Base-by-base conservation (phyloP, 495 filamentous ascomycete species). In the Penicillium coffeae region DNA sequence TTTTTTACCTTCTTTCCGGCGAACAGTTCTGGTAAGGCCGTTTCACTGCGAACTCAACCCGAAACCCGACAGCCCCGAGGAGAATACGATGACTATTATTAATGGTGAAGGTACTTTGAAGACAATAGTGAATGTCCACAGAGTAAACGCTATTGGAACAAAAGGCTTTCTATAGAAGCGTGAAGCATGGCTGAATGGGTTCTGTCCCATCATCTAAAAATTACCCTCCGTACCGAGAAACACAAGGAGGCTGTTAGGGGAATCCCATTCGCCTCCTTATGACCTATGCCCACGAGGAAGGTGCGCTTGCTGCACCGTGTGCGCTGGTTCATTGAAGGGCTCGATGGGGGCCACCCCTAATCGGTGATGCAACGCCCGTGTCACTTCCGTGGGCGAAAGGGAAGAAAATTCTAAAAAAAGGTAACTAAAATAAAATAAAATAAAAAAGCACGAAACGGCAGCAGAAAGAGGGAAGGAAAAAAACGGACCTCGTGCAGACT, bases 311-410 rank as follows among this genome's bases (percentile, higher is more conserved):
- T 30, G 25, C 25, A 5, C 25, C 25, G 25, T 30, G 25, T 30
- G 25, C 25, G 10, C 40, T 21, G 12, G 7, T n/a, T 18, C 27
- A 44, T 18, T 18, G n/a, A 38, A 16, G 21, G 32, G 21, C 12
- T 16, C 35, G 32, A 21, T 15, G 33, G 33, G 19, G 43, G 14
- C 42, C 30, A 21, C 40, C 46, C 54, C 38, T 47, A 59, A 43
- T 38, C 44, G 38, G 58, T 61, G 56, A 63, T 63, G 58, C 60
- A 64, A 61, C 58, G 49, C 45, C 54, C 54, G 54, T 58, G 52
- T 61, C 54, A 58, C 59, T 54, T 30, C 45, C 33, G 21, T 36
- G 34, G 38, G 45, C 46, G 48, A 47, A 42, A 33, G 53, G 48
- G 43, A 48, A 51, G 47, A 58, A 59, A 52, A 53, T 22, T 43